Evolutionary conservation across 1,139 yeast species (phyloP), one percentile per base, ranked within the genome.

Genomic region (Geotrichum reessii): DNA sequence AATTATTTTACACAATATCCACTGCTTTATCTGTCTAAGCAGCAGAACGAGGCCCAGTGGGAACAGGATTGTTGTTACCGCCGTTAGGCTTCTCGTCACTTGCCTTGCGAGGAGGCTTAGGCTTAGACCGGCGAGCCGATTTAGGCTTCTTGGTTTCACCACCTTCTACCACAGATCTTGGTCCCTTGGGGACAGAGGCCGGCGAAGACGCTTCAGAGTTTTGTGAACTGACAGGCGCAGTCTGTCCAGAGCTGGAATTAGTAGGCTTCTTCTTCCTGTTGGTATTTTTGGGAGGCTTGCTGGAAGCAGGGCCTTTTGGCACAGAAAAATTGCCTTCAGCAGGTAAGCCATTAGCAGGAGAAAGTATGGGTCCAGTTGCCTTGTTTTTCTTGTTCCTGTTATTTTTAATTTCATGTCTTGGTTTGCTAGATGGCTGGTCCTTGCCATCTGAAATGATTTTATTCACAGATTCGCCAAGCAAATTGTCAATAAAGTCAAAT

Each of bases 41-140:
- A 22, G 22, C 8, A 21, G 19, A 12, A 47, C n/a, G 50, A 47
- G 28, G 53, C 17, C 28, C 53, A 22, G 53, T 22, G 11, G 47
- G 46, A 8, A 46, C 4, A 9, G 44, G 21, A 9, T 33, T 46
- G 37, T 27, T 46, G 22, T 31, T 21, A 19, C 31, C 7, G 14
- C 24, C 44, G 25, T 25, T 21, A 11, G 50, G 17, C 21, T 46
- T 46, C 21, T 50, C 46, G 14, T 37, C 40, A 8, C 47, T 11
- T 3, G 53, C 47, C 14, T 50, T 50, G 33, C 47, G 33, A 37
- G 53, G 44, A 2, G 24, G 53, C 25, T 27, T 33, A 9, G 53
- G 53, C 53, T 42, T 51, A 25, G 53, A 17, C 40, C 40, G 17
- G 9, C 40, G 40, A 33, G 6, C 3, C n/a, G 48, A 40, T 19